Evolutionary conservation across 495 filamentous ascomycete species (phyloP).

Genomic region (Penicillium pulvis): DNA sequence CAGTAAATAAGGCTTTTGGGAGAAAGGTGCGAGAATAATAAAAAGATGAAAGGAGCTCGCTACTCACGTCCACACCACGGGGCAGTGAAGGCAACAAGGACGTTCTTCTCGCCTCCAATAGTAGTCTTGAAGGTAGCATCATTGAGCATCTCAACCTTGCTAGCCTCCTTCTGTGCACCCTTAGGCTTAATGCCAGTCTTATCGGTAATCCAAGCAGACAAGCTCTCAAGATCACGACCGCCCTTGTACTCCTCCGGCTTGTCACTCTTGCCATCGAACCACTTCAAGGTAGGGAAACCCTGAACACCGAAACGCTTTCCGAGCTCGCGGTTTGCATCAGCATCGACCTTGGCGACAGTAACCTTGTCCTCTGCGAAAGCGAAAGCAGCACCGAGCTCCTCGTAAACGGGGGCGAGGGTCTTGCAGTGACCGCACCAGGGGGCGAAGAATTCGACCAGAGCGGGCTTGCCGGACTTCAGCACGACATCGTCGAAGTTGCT

Average conservation of each 20-base stretch:
- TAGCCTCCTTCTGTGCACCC: constrained; percentile 68
- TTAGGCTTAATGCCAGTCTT: constrained; percentile 84
- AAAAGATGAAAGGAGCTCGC: constrained; percentile 9
- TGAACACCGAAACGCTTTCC: constrained; percentile 85
- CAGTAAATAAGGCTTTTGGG: constrained; percentile 22
- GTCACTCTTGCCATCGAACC: constrained; percentile 96
- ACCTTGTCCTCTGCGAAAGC: constrained; percentile 78
- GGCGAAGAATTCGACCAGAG: constrained; percentile 97
- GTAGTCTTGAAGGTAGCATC: constrained; percentile 74
- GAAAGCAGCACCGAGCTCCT: constrained; percentile 81
- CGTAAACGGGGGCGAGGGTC: constrained; percentile 90
- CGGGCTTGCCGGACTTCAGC: constrained; percentile 89
- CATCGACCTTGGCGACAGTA: constrained; percentile 92
- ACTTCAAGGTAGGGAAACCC: constrained; percentile 97
- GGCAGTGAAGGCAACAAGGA: constrained; percentile 93
- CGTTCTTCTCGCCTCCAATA: constrained; percentile 84
- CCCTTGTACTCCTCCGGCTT: constrained; percentile 83
- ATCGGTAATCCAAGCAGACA: constrained; percentile 77
- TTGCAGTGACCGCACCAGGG: constrained; percentile 99
- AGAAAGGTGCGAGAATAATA: neutral
- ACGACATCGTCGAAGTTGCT: constrained; percentile 88
- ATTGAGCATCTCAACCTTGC: constrained; percentile 76
- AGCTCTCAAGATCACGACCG: constrained; percentile 83
- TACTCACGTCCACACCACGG: constrained; percentile 96
- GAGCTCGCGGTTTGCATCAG: constrained; percentile 80